A percentile compares a stretch with the other conserved stretches of the same genome.
phyloP scores from a whole-genome alignment of 2,329 filamentous ascomycete species.

The Uncinocarpus reesii region DNA sequence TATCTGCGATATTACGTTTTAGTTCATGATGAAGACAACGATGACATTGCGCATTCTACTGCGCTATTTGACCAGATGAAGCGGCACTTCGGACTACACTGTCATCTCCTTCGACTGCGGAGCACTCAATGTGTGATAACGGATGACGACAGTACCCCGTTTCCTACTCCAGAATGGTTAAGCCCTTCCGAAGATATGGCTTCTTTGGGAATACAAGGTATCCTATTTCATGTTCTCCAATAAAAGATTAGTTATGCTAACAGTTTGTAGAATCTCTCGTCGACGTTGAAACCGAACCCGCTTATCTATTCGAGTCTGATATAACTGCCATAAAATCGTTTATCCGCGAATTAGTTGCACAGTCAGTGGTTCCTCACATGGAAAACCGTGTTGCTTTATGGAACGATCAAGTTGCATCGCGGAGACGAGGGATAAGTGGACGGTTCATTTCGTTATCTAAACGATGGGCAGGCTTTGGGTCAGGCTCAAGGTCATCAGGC shows the following conservation, averaged over 20 bases:
- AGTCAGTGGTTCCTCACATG: conserved; percentile 93
- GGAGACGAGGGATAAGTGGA: conserved; percentile 76
- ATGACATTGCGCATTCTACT: conserved; percentile 84
- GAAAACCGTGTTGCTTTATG: conserved; percentile 80
- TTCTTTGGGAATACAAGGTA: conserved; percentile 56
- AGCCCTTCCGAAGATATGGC: conserved; percentile 75
- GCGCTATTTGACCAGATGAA: conserved; percentile 97
- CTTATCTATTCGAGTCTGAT: conserved; percentile 83
- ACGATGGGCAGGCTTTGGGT: conserved; percentile 74
- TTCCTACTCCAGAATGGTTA: conserved; percentile 80
- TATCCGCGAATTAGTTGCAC: conserved; percentile 86
- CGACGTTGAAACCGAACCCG: conserved; percentile 15
- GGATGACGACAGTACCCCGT: conserved; percentile 77
- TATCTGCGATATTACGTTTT: conserved; percentile 94
- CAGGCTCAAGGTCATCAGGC: conserved; percentile 51
- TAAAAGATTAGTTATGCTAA: conserved; percentile 11
- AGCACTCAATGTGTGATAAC: conserved; percentile 77
- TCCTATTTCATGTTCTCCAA: conserved; percentile 6
- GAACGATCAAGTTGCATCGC: conserved; percentile 95
- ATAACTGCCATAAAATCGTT: conserved; percentile 78
- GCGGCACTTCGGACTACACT: conserved; percentile 90
- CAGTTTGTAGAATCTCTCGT: conserved; percentile 14
- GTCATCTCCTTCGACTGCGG: conserved; percentile 76
- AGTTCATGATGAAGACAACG: conserved; percentile 89
- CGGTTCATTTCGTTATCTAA: conserved; percentile 92